Base-by-base conservation (phyloP, 139 green algal species). In the Diplosphaera chodatii region DNA sequence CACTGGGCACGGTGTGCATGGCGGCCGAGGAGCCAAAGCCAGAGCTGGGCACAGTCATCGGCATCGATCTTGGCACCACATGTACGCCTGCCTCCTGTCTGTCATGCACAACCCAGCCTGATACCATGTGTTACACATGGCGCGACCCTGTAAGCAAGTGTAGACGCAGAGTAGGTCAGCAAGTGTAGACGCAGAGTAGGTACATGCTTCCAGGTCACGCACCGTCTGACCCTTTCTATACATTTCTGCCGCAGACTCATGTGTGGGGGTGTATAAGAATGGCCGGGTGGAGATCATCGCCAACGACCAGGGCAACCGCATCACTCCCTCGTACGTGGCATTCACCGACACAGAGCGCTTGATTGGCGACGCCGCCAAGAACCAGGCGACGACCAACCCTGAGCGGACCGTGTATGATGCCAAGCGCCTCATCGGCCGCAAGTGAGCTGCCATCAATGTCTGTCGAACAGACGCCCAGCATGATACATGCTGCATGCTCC, bases 321-420 rank as follows among this genome's bases (percentile, higher is more conserved):
- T 99, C 80, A 99, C 94, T 3, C 96, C 96, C 18, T 98, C 94
- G 0, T 99, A 98, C 73, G 95, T 99, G 13, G 96, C 96, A 0
- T 99, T 98, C 87, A 98, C 94, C n/a, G 96, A 98, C 84, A 83
- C n/a, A n/a, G 96, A 99, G 87, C 89, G 95, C n/a, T 79, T 99
- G 32, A 97, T 99, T 68, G 96, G 96, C 40, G 96, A 99, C 70
- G 89, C 91, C 40, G 95, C 95, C 28, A 99, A 99, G 87, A 98
- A 98, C 85, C 93, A 98, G 90, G 94, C 90, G 1, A 94, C 92
- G 1, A 81, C 87, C 55, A 99, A 99, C 85, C 95, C 95, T 4
- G 75, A 84, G 41, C 78, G 89, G 41, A 99, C 96, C 23, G 77
- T 99, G 64, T 99, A 97, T 74, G 95, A 98, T 69, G 96, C 97